Conservation (phyloP, 345 rosid species). For the Anastatica hierochuntica region DNA sequence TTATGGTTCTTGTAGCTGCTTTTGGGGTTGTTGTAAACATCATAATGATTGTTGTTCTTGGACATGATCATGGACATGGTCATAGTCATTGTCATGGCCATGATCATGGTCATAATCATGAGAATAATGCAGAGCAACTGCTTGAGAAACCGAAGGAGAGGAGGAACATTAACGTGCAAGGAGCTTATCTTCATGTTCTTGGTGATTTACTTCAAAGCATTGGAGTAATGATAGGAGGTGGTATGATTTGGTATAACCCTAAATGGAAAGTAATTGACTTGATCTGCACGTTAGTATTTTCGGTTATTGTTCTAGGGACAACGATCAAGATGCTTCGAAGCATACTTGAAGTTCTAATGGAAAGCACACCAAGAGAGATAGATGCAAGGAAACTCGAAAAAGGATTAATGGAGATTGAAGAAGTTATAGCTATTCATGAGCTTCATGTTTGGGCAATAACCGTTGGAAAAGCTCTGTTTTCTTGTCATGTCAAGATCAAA, state of each 20-base stretch:
- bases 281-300: conserved; percentile 61
- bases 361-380: conserved; percentile 64
- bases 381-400: conserved; percentile 42
- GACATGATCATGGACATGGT: no score
- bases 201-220: conserved; percentile 64
- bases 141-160: conserved; percentile 20
- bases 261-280: conserved; percentile 59
- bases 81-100: no score
- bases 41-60: no score
- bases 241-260: conserved; percentile 54
- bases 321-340: no score
- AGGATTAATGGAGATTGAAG: conserved; percentile 47
- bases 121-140: no score
- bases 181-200: conserved; percentile 65
- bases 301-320: conserved; percentile 42
- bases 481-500: conserved; percentile 22
- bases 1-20: no score
- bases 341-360: conserved; percentile 63
- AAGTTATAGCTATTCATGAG: conserved; percentile 41
- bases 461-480: conserved; percentile 15
- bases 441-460: conserved; percentile 21
- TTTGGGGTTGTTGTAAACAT: no score
- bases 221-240: conserved; percentile 67
- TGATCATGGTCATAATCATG: no score
- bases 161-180: conserved; percentile 48